Base-by-base conservation (phyloP, 345 rosid genomes). In the Aquilaria malaccensis region DNA sequence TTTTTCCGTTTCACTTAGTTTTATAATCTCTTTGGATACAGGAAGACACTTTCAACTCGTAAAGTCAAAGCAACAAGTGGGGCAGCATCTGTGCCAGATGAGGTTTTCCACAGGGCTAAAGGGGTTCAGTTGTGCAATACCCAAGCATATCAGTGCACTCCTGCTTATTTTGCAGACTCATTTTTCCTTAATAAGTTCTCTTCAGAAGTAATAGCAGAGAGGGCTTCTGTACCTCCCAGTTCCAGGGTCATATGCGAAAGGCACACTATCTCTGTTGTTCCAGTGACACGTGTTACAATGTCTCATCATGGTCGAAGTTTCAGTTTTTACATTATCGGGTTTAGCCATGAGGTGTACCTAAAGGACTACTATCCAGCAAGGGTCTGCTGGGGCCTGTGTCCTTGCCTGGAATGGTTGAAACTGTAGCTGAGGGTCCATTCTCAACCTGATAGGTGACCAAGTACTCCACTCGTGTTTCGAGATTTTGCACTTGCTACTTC, bases 351-450 rank as follows among this genome's bases (percentile, higher is more conserved):
- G 72, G 85, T 90, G 10, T 94, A 89, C 77, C 67, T 84, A 56
- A 94, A 90, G 79, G 97, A 94, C 80, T 87, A 87, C 70, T 89
- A 87, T 60, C 96, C 97, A 0, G 79, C 97, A 0, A 77, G 91
- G 66, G 86, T 83, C 71, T 94, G 99, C 73, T 90, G 96, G 96
- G 99, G 99, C 2, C 71, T 94, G 12, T 90, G 99, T 51, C 97
- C 96, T 62, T 94, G 96, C 73, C 74, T 94, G 62, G 96, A 90
- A 65, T 94, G 99, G 97, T 64, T 90, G 73, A 86, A 79, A 74
- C 10, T 82, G 72, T 93, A 71, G 72, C 11, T 7, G 22, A 22
- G 12, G 22, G 15, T 13, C 37, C 41, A 51, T 66, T 57, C 13
- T 52, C 56, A 30, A 45, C 33, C 12, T 32, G 30, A 32, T 37